phyloP scores from a whole-genome alignment of 345 rosid genomes.

The Lenwebbia sp. region DNA sequence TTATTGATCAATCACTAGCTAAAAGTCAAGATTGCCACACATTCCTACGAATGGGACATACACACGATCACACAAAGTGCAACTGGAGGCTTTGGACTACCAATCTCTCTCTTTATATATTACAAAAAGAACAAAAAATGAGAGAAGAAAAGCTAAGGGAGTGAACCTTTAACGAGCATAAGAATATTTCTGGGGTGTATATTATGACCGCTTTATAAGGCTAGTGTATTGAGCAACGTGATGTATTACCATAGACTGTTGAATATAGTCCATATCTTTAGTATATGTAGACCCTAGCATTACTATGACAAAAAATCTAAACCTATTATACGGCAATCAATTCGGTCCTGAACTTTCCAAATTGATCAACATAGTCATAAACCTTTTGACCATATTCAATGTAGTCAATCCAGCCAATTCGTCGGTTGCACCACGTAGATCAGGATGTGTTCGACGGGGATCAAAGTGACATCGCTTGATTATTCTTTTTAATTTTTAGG shows the following conservation, averaged over 20 bases:
- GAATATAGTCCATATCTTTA: neutral
- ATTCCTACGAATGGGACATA: neutral
- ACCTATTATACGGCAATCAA: too few relatives aligned
- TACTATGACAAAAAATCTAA: neutral
- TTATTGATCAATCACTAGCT: neutral
- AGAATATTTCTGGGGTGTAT: neutral
- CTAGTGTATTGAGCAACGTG: neutral
- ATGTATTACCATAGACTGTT: neutral
- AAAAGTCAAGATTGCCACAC: neutral
- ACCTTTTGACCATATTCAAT: too few relatives aligned
- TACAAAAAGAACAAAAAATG: neutral
- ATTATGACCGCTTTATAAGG: neutral
- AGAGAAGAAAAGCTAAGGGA: neutral
- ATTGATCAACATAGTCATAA: too few relatives aligned
- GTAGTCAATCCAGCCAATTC: too few relatives aligned
- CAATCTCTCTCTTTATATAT: neutral
- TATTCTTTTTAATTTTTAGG: too few relatives aligned
- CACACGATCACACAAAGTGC: neutral
- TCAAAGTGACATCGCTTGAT: too few relatives aligned
- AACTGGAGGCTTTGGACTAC: neutral
- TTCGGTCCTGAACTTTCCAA: too few relatives aligned
- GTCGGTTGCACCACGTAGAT: too few relatives aligned
- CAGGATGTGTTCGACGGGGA: too few relatives aligned
- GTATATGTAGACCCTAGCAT: neutral
- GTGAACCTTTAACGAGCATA: neutral